Evolutionary conservation across 2,329 filamentous ascomycete genomes (phyloP).

Genomic region (Xylariomycetidae sp.): DNA sequence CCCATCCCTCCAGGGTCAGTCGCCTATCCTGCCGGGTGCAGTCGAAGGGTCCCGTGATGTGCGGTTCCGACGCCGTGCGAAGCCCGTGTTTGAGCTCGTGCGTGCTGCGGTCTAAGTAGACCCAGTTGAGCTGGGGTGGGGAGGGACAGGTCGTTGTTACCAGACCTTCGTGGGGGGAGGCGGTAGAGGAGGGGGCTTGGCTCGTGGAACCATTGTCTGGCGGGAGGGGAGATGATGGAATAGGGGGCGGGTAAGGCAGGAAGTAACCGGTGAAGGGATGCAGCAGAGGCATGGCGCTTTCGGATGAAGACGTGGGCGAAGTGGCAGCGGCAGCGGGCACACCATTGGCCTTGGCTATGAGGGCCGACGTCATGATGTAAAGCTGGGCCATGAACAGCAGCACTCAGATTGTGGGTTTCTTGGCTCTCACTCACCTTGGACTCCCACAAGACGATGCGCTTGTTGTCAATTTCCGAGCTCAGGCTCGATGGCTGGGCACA

Average conservation of each 20-base stretch:
- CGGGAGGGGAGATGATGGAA: no score
- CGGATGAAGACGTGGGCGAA: no score
- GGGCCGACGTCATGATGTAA: no score
- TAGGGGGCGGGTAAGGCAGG: conserved; percentile 47
- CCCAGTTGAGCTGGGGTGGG: conserved; percentile 46
- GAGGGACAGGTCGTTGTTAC: conserved; percentile 44
- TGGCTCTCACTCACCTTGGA: conserved; percentile 35
- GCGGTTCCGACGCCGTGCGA: conserved; percentile 35
- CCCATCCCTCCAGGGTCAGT: conserved; percentile 43
- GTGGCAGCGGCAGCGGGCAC: no score
- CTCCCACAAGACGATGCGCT: conserved; percentile 39
- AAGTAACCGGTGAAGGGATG: conserved; percentile 55
- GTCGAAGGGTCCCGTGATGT: conserved; percentile 43
- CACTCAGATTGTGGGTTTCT: no score
- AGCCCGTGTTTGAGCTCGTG: conserved; percentile 41
- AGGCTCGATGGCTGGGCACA: conserved; percentile 42
- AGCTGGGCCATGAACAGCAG: no score
- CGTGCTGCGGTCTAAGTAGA: conserved; percentile 39
- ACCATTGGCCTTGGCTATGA: no score
- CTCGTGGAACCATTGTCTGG: no score
- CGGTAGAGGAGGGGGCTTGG: no score
- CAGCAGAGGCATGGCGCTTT: no score
- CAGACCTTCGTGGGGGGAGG: conserved; percentile 36
- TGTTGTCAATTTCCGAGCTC: conserved; percentile 38
- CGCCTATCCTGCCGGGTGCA: conserved; percentile 46